These are phyloP conservation scores for Botryobasidium botryosum DNA, from an alignment of 768 basidiomycete species.

Conservation along the genomic window DNA sequence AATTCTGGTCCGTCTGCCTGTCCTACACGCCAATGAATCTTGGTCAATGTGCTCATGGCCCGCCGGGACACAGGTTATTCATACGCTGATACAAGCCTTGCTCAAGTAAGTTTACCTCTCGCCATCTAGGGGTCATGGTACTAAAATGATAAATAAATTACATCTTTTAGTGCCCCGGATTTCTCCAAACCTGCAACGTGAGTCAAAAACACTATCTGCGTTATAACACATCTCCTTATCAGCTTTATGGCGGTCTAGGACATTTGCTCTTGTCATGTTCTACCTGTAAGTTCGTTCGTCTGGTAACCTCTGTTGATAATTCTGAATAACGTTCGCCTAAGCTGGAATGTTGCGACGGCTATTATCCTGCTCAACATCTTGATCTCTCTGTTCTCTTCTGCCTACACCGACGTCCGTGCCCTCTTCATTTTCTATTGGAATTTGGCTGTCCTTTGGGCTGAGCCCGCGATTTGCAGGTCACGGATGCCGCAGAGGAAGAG, in stretches of 20 bases:
- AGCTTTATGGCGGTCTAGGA: too few relatives aligned
- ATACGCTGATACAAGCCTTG: constrained; percentile 62
- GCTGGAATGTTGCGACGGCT: constrained; percentile 71
- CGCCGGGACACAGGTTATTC: constrained; percentile 34
- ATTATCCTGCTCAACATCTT: constrained; percentile 83
- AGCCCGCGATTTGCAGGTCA: constrained; percentile 31
- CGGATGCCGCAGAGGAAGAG: constrained; percentile 75
- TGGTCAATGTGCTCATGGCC: background rate
- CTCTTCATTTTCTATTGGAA: too few relatives aligned
- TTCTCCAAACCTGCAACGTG: too few relatives aligned
- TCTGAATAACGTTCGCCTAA: constrained; percentile 16
- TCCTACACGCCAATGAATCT: too few relatives aligned
- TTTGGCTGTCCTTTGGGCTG: background rate
- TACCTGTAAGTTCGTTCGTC: constrained; percentile 38
- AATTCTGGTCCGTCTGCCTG: constrained; percentile 26
- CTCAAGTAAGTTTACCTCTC: too few relatives aligned
- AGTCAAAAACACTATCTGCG: too few relatives aligned
- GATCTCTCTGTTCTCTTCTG: constrained; percentile 89
- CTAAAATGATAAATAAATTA: too few relatives aligned
- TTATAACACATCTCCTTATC: too few relatives aligned
- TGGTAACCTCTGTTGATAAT: constrained; percentile 17
- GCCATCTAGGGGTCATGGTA: too few relatives aligned
- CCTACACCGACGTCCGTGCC: constrained; percentile 76
- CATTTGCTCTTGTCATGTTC: constrained; percentile 47
- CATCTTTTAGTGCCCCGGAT: too few relatives aligned